A percentile compares a stretch with the other conserved stretches of the same genome.
These are phyloP conservation scores for Tagetes erecta DNA, from an alignment of 129 eudicot genomes.

Conservation along the genomic window DNA sequence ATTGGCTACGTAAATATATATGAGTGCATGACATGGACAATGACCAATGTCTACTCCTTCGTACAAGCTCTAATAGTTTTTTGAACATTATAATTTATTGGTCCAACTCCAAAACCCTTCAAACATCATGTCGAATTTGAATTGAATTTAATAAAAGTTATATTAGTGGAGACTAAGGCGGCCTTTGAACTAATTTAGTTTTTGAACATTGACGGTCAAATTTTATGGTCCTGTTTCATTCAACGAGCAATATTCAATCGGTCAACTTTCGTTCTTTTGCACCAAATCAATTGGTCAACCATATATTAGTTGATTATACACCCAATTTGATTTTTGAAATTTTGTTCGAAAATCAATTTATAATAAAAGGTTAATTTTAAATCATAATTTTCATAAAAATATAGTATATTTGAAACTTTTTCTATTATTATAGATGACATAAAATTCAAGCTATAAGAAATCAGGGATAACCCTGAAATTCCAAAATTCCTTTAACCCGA, in stretches of 20 bases:
- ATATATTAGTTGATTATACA: neutral
- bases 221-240: neutral
- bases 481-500: no score
- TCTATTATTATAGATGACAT: no score
- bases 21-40: no score
- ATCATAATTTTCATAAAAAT: no score
- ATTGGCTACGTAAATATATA: no score
- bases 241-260: neutral
- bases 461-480: no score
- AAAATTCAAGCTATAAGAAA: no score
- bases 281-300: slow-evolving; percentile 8
- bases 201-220: slow-evolving; percentile 23
- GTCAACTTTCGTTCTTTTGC: slow-evolving; percentile 13
- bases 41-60: no score
- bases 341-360: neutral
- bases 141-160: neutral
- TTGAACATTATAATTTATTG: neutral
- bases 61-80: neutral
- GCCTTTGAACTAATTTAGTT: slow-evolving; percentile 30
- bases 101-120: neutral
- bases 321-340: neutral
- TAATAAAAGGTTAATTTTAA: no score
- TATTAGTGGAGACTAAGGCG: slow-evolving; percentile 15
- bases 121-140: slow-evolving; percentile 3
- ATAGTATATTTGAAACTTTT: no score